Conservation (phyloP, 169 alveolate species). For the Cryptosporidium meleagridis region DNA sequence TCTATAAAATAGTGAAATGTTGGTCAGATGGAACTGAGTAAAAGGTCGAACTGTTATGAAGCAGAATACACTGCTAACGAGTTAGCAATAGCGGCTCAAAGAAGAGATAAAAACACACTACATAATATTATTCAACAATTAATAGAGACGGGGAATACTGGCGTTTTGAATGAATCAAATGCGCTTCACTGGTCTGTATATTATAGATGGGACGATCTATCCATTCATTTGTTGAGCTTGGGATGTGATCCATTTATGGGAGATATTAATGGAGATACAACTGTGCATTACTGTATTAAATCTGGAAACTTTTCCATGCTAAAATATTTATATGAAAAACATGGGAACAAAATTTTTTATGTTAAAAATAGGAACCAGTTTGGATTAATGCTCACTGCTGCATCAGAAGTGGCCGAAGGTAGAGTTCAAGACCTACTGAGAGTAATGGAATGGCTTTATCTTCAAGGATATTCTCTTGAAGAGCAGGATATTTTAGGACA, state of each 20-base stretch:
- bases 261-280: conserved; percentile 80
- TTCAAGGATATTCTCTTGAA: conserved; percentile 89
- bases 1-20: conserved; percentile 6
- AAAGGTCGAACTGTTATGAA: conserved; percentile 46
- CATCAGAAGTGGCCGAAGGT: conserved; percentile 86
- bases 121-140: conserved; percentile 68
- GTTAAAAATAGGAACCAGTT: conserved; percentile 63
- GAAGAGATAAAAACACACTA: conserved; percentile 65
- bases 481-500: conserved; percentile 89
- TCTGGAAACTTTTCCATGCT: conserved; percentile 81
- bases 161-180: conserved; percentile 76
- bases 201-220: conserved; percentile 85
- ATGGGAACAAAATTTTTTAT: conserved; percentile 76
- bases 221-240: conserved; percentile 74
- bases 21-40: conserved; percentile 48
- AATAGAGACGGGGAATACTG: conserved; percentile 74
- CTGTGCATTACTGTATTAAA: conserved; percentile 77
- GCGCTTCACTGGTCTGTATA: conserved; percentile 83
- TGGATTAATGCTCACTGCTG: conserved; percentile 86
- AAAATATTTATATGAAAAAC: conserved; percentile 76
- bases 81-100: conserved; percentile 73
- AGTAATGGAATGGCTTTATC: conserved; percentile 86
- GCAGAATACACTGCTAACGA: conserved; percentile 74
- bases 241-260: conserved; percentile 78
- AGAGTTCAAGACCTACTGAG: conserved; percentile 82